Evolutionary conservation across 352 stramenopile species (phyloP).

Genomic region (Pythium rhizo-oryzae): DNA sequence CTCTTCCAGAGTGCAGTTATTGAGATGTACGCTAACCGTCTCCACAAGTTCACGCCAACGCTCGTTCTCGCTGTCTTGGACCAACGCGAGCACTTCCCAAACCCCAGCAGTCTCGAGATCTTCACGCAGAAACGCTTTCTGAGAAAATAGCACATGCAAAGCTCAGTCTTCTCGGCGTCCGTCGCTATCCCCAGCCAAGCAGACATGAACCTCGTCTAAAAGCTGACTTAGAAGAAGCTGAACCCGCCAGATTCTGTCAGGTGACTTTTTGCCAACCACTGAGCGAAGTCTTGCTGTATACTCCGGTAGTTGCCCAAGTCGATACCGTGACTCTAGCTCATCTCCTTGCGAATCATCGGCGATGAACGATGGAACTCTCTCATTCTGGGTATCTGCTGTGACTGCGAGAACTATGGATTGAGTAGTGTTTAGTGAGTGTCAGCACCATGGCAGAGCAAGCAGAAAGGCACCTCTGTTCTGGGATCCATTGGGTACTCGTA

Average conservation of each 20-base stretch:
- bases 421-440: too few species aligned
- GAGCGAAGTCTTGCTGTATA: slow-evolving; percentile 6
- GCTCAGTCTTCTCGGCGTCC: neutral
- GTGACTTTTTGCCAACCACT: neutral
- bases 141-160: neutral
- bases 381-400: too few species aligned
- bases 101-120: slow-evolving; percentile 14
- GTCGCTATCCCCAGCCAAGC: neutral
- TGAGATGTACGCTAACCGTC: slow-evolving; percentile 13
- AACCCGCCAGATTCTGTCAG: slow-evolving; percentile 12
- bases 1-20: slow-evolving; percentile 24
- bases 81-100: slow-evolving; percentile 6
- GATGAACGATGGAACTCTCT: neutral
- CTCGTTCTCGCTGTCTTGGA: neutral
- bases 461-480: neutral
- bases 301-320: neutral
- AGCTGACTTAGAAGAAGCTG: slow-evolving; percentile 14
- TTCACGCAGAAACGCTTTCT: slow-evolving; percentile 27
- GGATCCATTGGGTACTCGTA: neutral
- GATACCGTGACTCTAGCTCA: slow-evolving; percentile 9
- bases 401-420: too few species aligned
- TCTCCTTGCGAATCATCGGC: neutral
- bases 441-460: neutral
- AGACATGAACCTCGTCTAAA: slow-evolving; percentile 12
- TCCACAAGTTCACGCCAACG: slow-evolving; percentile 7